phyloP scores from a whole-genome alignment of 1,284 basidiomycete genomes.

The Athelia psychrophila region DNA sequence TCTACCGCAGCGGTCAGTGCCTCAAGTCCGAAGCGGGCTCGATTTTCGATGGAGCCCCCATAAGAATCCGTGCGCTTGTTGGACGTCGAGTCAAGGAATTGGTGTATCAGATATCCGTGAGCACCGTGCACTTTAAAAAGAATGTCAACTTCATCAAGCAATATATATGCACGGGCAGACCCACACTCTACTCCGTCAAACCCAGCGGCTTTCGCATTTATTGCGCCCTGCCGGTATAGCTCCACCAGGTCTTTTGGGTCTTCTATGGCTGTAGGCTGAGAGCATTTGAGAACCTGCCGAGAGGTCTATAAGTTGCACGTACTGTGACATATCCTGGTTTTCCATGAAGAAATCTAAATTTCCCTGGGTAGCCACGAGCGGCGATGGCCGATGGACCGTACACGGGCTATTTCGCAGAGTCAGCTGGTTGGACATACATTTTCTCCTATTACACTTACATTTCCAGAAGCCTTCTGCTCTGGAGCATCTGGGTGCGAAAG shows the following conservation, averaged over 20 bases:
- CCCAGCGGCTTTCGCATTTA: conserved; percentile 1
- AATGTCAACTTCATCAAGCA: not conserved
- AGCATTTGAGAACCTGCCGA: not conserved
- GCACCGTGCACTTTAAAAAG: conserved; percentile 11
- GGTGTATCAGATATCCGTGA: conserved; percentile 14
- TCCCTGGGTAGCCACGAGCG: conserved; percentile 13
- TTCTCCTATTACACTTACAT: not conserved
- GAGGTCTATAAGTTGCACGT: not conserved
- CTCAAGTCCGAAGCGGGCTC: conserved; percentile 35
- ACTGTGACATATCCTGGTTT: conserved; percentile 35
- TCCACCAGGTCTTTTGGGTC: not conserved
- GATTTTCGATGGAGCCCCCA: conserved; percentile 41
- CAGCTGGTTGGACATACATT: not conserved
- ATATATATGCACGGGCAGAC: not conserved
- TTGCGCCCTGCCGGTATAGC: not conserved
- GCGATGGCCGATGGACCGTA: conserved; percentile 15
- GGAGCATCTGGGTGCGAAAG: conserved; percentile 18
- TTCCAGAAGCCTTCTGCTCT: conserved; percentile 13
- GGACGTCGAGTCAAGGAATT: conserved; percentile 16
- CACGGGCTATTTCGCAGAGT: conserved; percentile 2
- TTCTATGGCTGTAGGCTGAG: not conserved
- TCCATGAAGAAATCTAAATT: conserved; percentile 28
- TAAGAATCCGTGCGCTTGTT: conserved; percentile 47
- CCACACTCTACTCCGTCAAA: conserved; percentile 1
- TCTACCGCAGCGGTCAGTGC: conserved; percentile 23